Evolutionary conservation across 371 early-diverging fungal genomes (phyloP), one percentile per base, ranked within the genome.

Genomic region (Mortierella sp.): DNA sequence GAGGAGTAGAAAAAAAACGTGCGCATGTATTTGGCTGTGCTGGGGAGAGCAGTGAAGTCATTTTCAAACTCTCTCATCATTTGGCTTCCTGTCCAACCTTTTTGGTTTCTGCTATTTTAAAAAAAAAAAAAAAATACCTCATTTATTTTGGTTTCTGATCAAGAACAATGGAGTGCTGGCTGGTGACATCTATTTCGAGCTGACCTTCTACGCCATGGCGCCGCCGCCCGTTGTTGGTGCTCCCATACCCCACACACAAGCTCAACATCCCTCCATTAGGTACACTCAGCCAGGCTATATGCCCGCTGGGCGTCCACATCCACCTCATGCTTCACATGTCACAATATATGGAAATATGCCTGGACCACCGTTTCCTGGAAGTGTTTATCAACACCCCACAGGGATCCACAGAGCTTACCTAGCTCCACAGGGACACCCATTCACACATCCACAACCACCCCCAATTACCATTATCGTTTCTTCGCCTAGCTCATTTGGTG

Each of bases 101-200:
- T 53, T 53, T 53, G 22, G 19, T 21, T 58, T 58, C 9, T n/a
- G 32, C 32, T 21, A 33, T 64, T 40, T 28, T 28, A 28, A 28
- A 28, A 28, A 28, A 28, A n/a, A n/a, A n/a, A n/a, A n/a, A n/a
- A n/a, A n/a, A n/a, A n/a, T n/a, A n/a, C n/a, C n/a, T 28, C 28
- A 28, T 28, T 28, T 59, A 80, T 75, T 80, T 11, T 80, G 81
- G 81, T 80, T 80, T 16, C 69, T 72, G 9, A 74, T 75, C 63
- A 80, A 75, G 61, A 38, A 64, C 55, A 80, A 75, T 28, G 75
- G 75, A 33, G 41, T 65, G 1, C 45, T 50, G 32, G 68, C 81
- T 3, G 81, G 75, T 19, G 81, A 80, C 19, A 64, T 80, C 22
- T 80, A 80, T 61, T 80, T 80, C 60, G 81, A 80, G 38, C 33